Evolutionary conservation across 495 filamentous ascomycete genomes (phyloP).

Genomic region (Bacidia gigantensis): DNA sequence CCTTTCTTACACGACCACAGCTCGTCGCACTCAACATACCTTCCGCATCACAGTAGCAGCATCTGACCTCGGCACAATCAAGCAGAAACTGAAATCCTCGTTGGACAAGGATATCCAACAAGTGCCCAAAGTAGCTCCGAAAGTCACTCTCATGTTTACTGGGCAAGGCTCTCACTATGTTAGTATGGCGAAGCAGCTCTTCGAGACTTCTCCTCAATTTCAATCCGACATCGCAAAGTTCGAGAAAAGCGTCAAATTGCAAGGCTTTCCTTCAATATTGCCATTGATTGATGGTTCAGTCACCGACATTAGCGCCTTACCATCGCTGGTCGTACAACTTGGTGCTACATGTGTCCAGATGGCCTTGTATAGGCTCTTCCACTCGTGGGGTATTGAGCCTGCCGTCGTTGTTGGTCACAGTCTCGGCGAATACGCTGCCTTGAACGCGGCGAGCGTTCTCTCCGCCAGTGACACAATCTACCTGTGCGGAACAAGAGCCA

Average conservation of each 20-base stretch:
- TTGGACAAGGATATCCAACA: not conserved
- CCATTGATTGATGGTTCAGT: conserved; percentile 19
- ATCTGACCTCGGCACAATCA: conserved; percentile 17
- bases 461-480: conserved; percentile 26
- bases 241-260: conserved; percentile 42
- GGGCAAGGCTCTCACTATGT: conserved; percentile 54
- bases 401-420: conserved; percentile 29
- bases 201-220: conserved; percentile 18
- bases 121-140: conserved; percentile 19
- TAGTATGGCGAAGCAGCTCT: conserved; percentile 18
- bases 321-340: conserved; percentile 50
- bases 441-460: conserved; percentile 28
- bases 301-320: conserved; percentile 33
- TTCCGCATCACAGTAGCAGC: conserved; percentile 29
- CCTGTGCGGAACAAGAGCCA: conserved; percentile 26
- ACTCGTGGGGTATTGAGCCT: conserved; percentile 23
- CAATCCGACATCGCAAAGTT: conserved; percentile 37
- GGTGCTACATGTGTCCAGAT: conserved; percentile 24
- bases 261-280: conserved; percentile 56
- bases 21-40: conserved; percentile 51
- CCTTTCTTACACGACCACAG: conserved; percentile 59
- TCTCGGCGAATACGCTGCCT: conserved; percentile 32
- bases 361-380: conserved; percentile 24
- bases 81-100: not conserved
- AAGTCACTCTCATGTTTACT: conserved; percentile 51